phyloP scores from a whole-genome alignment of 768 basidiomycete genomes.

The Pholiota conissans region DNA sequence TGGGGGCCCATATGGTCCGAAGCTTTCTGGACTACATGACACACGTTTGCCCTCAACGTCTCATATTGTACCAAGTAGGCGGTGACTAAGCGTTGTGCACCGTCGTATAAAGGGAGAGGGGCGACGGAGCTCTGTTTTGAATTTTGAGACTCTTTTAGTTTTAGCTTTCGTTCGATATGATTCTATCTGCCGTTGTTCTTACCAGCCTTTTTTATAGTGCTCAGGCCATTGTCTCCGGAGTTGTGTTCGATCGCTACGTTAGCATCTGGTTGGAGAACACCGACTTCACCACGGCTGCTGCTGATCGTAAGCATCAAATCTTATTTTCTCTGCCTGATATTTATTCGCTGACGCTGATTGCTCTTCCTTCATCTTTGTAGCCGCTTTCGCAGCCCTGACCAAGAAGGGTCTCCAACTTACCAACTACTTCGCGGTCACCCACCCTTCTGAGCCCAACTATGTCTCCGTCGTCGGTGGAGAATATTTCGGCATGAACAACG shows the following conservation, averaged over 20 bases:
- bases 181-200: background rate
- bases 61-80: background rate
- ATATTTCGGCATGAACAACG: constrained; percentile 49
- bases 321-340: no score
- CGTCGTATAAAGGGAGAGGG: no score
- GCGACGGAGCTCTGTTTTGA: no score
- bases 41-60: background rate
- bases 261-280: constrained; percentile 66
- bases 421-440: constrained; percentile 50
- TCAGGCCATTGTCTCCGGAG: constrained; percentile 19
- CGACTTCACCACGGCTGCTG: constrained; percentile 37
- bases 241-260: constrained; percentile 29
- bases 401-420: constrained; percentile 48
- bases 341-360: background rate
- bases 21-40: background rate
- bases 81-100: background rate
- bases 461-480: constrained; percentile 50
- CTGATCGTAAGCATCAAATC: constrained; percentile 17
- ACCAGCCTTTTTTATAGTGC: background rate
- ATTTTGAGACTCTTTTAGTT: no score
- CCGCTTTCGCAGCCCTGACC: constrained; percentile 37
- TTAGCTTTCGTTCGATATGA: background rate
- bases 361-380: background rate
- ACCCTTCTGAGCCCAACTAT: constrained; percentile 67
- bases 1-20: background rate